Evolutionary conservation across 768 basidiomycete species (phyloP).

Genomic region (Tricholomella constricta): DNA sequence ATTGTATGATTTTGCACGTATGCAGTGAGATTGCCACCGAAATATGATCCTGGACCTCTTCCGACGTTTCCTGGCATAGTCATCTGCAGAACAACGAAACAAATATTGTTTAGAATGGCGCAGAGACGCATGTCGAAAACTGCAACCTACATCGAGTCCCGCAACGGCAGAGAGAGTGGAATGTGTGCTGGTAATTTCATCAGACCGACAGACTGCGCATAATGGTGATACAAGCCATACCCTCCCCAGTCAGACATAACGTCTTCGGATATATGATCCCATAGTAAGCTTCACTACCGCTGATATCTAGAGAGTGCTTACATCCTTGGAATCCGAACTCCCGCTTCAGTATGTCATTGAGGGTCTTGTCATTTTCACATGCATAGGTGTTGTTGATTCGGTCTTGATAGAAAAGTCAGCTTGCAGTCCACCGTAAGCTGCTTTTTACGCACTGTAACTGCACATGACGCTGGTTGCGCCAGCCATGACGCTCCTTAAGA

Average conservation of each 20-base stretch:
- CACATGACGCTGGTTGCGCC: conserved; percentile 77
- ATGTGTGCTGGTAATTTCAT: conserved; percentile 35
- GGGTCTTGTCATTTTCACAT: conserved; percentile 68
- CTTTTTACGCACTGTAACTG: conserved; percentile 57
- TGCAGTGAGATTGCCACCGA: conserved; percentile 64
- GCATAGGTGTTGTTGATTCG: conserved; percentile 71
- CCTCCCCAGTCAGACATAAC: conserved; percentile 78
- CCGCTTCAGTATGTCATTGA: conserved; percentile 72
- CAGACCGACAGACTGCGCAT: no score
- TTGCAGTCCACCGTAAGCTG: neutral
- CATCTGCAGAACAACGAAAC: conserved; percentile 51
- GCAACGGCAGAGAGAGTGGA: conserved; percentile 61
- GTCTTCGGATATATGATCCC: conserved; percentile 33
- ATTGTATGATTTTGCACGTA: conserved; percentile 75
- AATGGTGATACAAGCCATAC: conserved; percentile 26
- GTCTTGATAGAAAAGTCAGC: conserved; percentile 37
- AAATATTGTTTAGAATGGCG: neutral
- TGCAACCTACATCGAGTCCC: conserved; percentile 63
- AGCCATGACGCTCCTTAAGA: conserved; percentile 71
- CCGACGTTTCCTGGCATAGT: conserved; percentile 64
- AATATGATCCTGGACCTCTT: conserved; percentile 46
- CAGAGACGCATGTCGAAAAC: neutral
- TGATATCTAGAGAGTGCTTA: conserved; percentile 26
- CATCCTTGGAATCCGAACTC: conserved; percentile 80
- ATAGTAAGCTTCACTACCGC: neutral